Evolutionary conservation across 345 rosid genomes (phyloP), one percentile per base, ranked within the genome.

Genomic region (Syzygium oleosum): DNA sequence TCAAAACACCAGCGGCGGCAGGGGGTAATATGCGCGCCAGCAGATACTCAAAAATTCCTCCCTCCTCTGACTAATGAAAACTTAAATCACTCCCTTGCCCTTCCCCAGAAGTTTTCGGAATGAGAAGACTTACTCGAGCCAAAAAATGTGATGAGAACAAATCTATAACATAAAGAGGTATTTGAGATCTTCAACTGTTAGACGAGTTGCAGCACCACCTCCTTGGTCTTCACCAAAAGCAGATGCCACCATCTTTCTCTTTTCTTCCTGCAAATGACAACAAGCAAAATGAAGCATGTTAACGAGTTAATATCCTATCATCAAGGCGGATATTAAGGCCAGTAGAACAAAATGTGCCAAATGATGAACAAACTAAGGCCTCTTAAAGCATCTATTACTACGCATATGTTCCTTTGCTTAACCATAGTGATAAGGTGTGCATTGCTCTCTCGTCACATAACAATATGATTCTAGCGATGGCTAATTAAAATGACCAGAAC

Each of bases 161-260:
- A 73, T 73, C 88, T 87, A 90, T 85, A 90, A 87, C 93, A 89
- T 92, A 86, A 93, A 94, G 84, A 91, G 91, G 89, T 94, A 95
- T 77, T 88, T 96, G 79, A 96, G 99, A 92, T 98, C 99, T 84
- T 95, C 97, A 85, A 93, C 96, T 0, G 98, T 98, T 87, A 95
- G 92, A 89, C 98, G 94, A 90, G 96, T 88, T 38, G 95, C 94
- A n/a, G 96, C 87, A 85, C 94, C 89, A 87, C 98, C 99, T 22
- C 93, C 93, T 54, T 93, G 94, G 87, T 97, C 99, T 91, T 98
- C 99, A 34, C 99, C 99, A 91, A 95, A 97, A n/a, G 99, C 99
- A 89, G 98, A 95, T 8, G 99, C 98, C 86, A 98, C 98, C 99
- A 98, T 96, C 91, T 91, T 95, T 89, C 98, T 92, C 94, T 98